A percentile compares a stretch with the other conserved stretches of the same genome.
Conservation (phyloP, 805 yeast species). For the Wickerhamiella sorbophila region DNA sequence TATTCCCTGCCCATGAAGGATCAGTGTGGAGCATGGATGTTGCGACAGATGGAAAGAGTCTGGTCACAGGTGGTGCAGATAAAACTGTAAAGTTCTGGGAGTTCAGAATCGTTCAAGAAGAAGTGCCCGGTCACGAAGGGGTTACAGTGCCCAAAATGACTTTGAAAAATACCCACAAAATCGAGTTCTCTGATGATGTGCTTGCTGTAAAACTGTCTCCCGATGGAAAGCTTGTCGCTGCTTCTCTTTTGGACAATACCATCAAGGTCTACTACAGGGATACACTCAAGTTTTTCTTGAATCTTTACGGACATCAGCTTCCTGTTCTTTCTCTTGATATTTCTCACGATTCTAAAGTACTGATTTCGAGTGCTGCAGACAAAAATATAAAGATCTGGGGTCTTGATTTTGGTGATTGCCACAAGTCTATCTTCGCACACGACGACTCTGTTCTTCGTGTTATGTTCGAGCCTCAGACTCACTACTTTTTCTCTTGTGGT, state of each 20-base stretch:
- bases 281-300: constrained; percentile 71
- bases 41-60: constrained; percentile 67
- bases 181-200: constrained; percentile 79
- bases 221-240: constrained; percentile 61
- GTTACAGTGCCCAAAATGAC: constrained; percentile 39
- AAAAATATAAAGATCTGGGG: constrained; percentile 98
- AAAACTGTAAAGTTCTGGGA: constrained; percentile 84
- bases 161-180: constrained; percentile 59
- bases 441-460: constrained; percentile 91
- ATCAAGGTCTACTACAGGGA: constrained; percentile 87
- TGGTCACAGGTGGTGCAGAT: constrained; percentile 91
- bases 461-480: constrained; percentile 67
- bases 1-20: constrained; percentile 60
- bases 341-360: constrained; percentile 71
- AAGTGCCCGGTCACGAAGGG: constrained; percentile 51
- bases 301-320: constrained; percentile 88
- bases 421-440: constrained; percentile 89
- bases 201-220: constrained; percentile 68
- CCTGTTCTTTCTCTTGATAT: constrained; percentile 91
- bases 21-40: constrained; percentile 88
- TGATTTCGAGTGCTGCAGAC: constrained; percentile 91
- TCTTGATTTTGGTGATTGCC: constrained; percentile 96
- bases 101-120: constrained; percentile 46
- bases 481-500: constrained; percentile 77
- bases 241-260: constrained; percentile 81